These are phyloP conservation scores for Globisporangium irregulare DNA, from an alignment of 352 stramenopile species.

Conservation along the genomic window DNA sequence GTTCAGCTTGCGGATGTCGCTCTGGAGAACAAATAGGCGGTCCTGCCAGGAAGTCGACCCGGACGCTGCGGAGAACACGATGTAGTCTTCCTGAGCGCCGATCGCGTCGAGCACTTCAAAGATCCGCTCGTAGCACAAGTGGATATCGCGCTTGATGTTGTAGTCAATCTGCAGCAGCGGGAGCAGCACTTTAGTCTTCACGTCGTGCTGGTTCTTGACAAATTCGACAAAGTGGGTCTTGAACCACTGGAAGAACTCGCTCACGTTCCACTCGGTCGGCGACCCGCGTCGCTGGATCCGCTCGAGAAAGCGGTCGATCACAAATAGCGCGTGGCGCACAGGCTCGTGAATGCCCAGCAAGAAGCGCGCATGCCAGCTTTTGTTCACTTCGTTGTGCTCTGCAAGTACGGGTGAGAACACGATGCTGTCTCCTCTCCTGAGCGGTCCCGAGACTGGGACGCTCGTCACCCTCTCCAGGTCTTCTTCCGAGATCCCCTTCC, in stretches of 20 bases:
- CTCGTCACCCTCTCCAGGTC: conserved; percentile 39
- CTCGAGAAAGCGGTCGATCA: conserved; percentile 80
- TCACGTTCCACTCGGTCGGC: conserved; percentile 47
- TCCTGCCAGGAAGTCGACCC: conserved; percentile 44
- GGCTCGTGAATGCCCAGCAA: conserved; percentile 75
- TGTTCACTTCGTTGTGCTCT: conserved; percentile 40
- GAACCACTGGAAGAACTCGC: conserved; percentile 81
- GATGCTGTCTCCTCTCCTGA: conserved; percentile 35
- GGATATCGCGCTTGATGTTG: conserved; percentile 60
- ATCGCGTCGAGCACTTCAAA: conserved; percentile 60
- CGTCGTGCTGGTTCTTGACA: conserved; percentile 62
- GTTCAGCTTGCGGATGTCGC: conserved; percentile 73
- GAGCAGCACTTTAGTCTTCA: conserved; percentile 63
- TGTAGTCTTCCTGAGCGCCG: conserved; percentile 45
- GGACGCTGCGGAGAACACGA: conserved; percentile 47
- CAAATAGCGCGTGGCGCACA: conserved; percentile 73
- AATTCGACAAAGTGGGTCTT: conserved; percentile 81
- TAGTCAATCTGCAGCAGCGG: conserved; percentile 63
- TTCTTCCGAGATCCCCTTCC: conserved; percentile 35
- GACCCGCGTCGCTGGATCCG: conserved; percentile 45
- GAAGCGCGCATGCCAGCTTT: conserved; percentile 76
- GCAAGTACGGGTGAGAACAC: conserved; percentile 74
- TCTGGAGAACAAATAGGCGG: conserved; percentile 46
- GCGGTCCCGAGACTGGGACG: conserved; percentile 42
- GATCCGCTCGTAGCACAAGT: conserved; percentile 61